Percentiles rank a stretch among this genome's conserved stretches.
Evolutionary conservation across 257 asterid species (phyloP).

Genomic region (Anisodus acutangulus): DNA sequence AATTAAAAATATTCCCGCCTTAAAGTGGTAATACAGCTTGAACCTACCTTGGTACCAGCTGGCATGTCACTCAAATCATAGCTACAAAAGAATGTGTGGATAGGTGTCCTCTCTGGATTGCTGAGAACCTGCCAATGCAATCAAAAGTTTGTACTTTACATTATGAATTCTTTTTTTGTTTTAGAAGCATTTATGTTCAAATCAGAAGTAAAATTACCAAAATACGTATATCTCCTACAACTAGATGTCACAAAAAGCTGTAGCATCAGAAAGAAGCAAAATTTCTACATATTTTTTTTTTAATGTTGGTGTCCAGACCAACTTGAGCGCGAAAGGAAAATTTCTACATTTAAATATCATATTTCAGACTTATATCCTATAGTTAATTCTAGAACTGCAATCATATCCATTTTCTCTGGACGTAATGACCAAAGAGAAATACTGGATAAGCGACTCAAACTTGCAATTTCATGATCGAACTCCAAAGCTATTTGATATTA

Average conservation of each 20-base stretch:
- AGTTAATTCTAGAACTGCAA: background rate
- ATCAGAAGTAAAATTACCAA: conserved; percentile 11
- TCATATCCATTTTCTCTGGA: background rate
- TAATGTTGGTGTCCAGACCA: background rate
- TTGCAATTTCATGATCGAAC: conserved; percentile 3
- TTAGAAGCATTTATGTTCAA: background rate
- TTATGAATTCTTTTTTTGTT: background rate
- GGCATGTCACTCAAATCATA: conserved; percentile 98
- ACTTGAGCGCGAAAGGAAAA: background rate
- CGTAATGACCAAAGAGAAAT: conserved; percentile 1
- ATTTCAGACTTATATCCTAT: background rate
- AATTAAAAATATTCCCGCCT: background rate
- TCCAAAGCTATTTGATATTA: conserved; percentile 7
- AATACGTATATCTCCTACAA: background rate
- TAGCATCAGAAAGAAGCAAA: background rate
- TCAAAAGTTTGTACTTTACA: background rate
- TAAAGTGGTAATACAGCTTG: background rate
- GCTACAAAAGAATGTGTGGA: conserved; percentile 86
- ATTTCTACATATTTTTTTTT: background rate
- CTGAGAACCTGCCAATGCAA: conserved; percentile 68
- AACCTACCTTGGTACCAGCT: conserved; percentile 81
- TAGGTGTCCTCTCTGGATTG: conserved; percentile 93
- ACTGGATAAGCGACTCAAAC: background rate
- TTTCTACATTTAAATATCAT: background rate
- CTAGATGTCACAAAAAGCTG: background rate